Conservation (phyloP, 805 yeast species). For the Sugiyamaella mastotermitis region DNA sequence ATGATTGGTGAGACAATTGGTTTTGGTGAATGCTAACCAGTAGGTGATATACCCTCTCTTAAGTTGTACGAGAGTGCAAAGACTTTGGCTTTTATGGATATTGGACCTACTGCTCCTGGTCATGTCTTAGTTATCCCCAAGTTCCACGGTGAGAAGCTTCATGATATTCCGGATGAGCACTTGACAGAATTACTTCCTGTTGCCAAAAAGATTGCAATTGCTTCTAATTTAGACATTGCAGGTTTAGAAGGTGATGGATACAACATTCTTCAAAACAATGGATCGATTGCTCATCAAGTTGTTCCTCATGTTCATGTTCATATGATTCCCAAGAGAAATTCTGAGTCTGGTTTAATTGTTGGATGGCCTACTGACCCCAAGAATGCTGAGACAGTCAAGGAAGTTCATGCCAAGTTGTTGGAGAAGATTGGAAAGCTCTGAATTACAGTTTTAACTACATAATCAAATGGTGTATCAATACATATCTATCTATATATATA, state of each 20-base stretch:
- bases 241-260: slow-evolving; percentile 65
- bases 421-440: slow-evolving; percentile 17
- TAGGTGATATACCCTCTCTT: slow-evolving; percentile 91
- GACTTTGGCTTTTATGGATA: slow-evolving; percentile 79
- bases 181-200: slow-evolving; percentile 81
- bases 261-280: slow-evolving; percentile 88
- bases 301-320: slow-evolving; percentile 98
- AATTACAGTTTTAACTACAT: too few species aligned
- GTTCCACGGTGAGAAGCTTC: slow-evolving; percentile 87
- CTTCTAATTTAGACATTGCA: slow-evolving; percentile 49
- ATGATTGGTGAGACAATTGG: slow-evolving; percentile 1
- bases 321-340: slow-evolving; percentile 81
- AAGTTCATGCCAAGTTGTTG: slow-evolving; percentile 48
- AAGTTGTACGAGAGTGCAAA: slow-evolving; percentile 82
- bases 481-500: too few species aligned
- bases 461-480: too few species aligned
- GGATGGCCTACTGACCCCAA: slow-evolving; percentile 94
- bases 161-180: slow-evolving; percentile 87
- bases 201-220: slow-evolving; percentile 77
- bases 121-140: slow-evolving; percentile 90
- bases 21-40: not conserved
- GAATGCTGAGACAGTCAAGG: slow-evolving; percentile 65
- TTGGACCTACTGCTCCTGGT: slow-evolving; percentile 86
- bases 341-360: slow-evolving; percentile 68
- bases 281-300: slow-evolving; percentile 89